Conservation (phyloP, 352 stramenopile genomes). For the Phytophthora sansomeana region DNA sequence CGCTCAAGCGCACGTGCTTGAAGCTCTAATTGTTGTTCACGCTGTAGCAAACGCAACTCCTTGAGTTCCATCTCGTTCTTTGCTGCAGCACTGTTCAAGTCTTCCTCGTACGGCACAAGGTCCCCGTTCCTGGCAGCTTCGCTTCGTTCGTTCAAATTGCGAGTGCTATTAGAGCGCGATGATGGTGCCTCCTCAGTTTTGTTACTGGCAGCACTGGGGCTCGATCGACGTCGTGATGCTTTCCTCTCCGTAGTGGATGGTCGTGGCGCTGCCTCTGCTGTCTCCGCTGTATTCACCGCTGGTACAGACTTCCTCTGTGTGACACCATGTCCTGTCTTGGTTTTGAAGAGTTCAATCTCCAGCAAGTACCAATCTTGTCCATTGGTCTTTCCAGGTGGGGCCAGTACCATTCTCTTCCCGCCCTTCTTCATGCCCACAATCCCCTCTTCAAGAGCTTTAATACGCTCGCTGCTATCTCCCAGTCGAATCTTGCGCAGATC, state of each 20-base stretch:
- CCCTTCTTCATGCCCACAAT: slow-evolving; percentile 92
- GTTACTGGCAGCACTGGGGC: slow-evolving; percentile 26
- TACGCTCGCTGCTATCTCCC: slow-evolving; percentile 77
- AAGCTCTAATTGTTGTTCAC: slow-evolving; percentile 63
- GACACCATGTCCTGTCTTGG: slow-evolving; percentile 52
- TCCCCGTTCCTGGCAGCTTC: slow-evolving; percentile 41
- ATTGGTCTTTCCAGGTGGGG: slow-evolving; percentile 81
- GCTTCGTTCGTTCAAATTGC: slow-evolving; percentile 20
- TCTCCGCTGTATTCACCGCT: slow-evolving; percentile 23
- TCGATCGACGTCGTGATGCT: slow-evolving; percentile 45
- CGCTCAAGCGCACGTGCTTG: slow-evolving; percentile 54
- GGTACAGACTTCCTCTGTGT: slow-evolving; percentile 44
- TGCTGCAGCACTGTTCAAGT: slow-evolving; percentile 25
- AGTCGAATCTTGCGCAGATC: slow-evolving; percentile 80
- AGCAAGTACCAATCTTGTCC: slow-evolving; percentile 85
- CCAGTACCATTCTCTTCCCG: slow-evolving; percentile 89
- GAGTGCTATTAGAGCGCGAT: slow-evolving; percentile 28
- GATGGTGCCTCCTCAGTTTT: slow-evolving; percentile 14
- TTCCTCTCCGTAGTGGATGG: slow-evolving; percentile 28
- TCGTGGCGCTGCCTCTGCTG: slow-evolving; percentile 22
- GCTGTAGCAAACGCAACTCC: slow-evolving; percentile 57
- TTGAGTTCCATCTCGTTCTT: slow-evolving; percentile 70
- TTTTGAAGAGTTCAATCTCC: slow-evolving; percentile 81
- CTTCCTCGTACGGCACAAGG: slow-evolving; percentile 60
- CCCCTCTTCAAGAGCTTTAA: slow-evolving; percentile 90